These are phyloP conservation scores for Asterionellopsis glacialis DNA, from an alignment of 108 stramenopile genomes.

Conservation along the genomic window DNA sequence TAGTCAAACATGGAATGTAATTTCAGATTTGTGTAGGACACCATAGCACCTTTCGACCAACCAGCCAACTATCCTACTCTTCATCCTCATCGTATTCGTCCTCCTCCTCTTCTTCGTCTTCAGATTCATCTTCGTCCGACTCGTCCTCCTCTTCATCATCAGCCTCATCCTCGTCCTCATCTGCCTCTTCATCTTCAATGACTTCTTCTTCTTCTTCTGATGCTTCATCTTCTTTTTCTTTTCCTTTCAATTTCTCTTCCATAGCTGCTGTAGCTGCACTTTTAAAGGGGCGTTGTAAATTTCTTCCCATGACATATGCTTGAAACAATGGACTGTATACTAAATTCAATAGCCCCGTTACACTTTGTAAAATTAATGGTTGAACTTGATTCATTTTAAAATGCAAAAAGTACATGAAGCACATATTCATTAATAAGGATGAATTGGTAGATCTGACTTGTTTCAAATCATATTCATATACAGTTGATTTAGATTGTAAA, in stretches of 20 bases:
- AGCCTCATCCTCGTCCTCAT: constrained; percentile 1
- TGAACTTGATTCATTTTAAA: constrained; percentile 80
- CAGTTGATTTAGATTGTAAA: constrained; percentile 55
- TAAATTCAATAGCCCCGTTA: constrained; percentile 65
- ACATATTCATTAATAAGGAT: constrained; percentile 62
- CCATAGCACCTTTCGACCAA: too few species aligned
- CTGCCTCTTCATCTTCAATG: not conserved
- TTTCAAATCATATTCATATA: constrained; percentile 73
- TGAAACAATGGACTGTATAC: constrained; percentile 82
- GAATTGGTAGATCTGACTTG: constrained; percentile 62
- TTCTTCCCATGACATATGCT: constrained; percentile 72
- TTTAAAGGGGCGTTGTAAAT: constrained; percentile 81
- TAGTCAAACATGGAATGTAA: too few species aligned
- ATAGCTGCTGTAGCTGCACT: constrained; percentile 3
- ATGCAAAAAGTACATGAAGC: constrained; percentile 75
- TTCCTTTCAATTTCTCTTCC: not conserved
- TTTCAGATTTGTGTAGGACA: too few species aligned
- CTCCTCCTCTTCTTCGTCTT: constrained; percentile 4
- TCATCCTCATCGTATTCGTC: not conserved
- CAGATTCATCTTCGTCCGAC: not conserved
- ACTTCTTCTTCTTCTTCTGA: not conserved
- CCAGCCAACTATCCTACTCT: too few species aligned
- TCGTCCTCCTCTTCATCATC: constrained; percentile 5
- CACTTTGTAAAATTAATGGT: constrained; percentile 64
- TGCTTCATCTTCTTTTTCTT: not conserved